Percentiles rank a stretch among this genome's conserved stretches.
phyloP scores from a whole-genome alignment of 2,329 filamentous ascomycete species.

The Xylaria sp. region DNA sequence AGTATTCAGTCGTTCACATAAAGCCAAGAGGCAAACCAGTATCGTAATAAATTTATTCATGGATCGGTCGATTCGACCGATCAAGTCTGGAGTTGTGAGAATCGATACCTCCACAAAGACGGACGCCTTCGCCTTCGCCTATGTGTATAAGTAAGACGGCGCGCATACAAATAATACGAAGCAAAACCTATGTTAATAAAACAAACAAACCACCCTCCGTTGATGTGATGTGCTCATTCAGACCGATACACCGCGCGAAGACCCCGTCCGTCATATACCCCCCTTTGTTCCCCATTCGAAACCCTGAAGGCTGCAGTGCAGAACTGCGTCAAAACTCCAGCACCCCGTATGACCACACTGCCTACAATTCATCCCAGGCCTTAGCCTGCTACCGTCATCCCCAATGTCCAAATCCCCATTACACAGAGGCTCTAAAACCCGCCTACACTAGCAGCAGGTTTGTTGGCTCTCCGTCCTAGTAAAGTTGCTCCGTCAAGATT shows the following conservation, averaged over 20 bases:
- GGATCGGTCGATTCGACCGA: neutral
- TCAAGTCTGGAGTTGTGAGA: neutral
- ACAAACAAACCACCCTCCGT: constrained; percentile 21
- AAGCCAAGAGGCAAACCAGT: too few relatives aligned
- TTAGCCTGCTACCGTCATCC: constrained; percentile 3
- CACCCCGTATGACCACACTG: constrained; percentile 3
- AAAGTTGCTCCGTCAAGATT: constrained; percentile 87
- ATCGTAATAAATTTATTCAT: neutral
- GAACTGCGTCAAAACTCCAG: constrained; percentile 13
- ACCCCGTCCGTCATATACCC: constrained; percentile 14
- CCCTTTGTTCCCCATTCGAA: constrained; percentile 13
- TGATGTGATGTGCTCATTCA: constrained; percentile 26
- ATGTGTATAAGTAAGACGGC: constrained; percentile 22
- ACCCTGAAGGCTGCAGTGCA: constrained; percentile 11
- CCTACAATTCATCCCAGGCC: constrained; percentile 1
- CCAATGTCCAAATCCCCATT: constrained; percentile 2
- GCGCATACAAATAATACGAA: constrained; percentile 17
- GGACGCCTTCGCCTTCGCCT: constrained; percentile 25
- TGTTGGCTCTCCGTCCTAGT: constrained; percentile 63
- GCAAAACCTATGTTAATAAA: neutral
- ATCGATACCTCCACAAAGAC: constrained; percentile 14
- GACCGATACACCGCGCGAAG: constrained; percentile 23
- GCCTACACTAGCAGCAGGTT: constrained; percentile 44
- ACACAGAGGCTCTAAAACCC: constrained; percentile 24
- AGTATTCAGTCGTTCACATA: too few relatives aligned